Conservation (phyloP, 1,284 basidiomycete species). For the Cryptococcus depauperatus region DNA sequence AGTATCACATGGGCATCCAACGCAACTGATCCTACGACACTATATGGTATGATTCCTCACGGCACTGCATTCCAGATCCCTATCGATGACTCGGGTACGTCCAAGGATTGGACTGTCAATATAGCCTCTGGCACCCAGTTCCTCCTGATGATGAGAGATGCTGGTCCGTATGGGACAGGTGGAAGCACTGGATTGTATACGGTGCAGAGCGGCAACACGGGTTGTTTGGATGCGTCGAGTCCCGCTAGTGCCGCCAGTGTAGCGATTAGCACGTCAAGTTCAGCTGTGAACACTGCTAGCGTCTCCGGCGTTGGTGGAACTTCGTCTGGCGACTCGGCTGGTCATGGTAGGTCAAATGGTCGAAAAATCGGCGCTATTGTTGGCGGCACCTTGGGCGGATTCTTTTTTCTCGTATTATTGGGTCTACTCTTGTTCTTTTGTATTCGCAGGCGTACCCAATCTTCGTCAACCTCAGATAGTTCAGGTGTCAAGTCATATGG, state of each 20-base stretch:
- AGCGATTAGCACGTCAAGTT: neutral
- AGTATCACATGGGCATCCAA: slow-evolving; percentile 29
- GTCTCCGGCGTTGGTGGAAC: slow-evolving; percentile 21
- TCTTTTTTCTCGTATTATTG: slow-evolving; percentile 31
- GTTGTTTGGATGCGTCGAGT: slow-evolving; percentile 23
- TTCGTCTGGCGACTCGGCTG: slow-evolving; percentile 13
- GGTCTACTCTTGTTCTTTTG: slow-evolving; percentile 29
- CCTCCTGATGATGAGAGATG: slow-evolving; percentile 36
- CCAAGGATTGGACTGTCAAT: slow-evolving; percentile 31
- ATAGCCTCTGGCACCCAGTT: slow-evolving; percentile 29
- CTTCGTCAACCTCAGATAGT: slow-evolving; percentile 7
- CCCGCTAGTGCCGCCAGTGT: slow-evolving; percentile 17
- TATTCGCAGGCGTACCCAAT: slow-evolving; percentile 17
- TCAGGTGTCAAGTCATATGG: slow-evolving; percentile 21
- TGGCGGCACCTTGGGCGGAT: slow-evolving; percentile 36
- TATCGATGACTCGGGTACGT: slow-evolving; percentile 17
- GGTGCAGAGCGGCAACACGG: slow-evolving; percentile 17
- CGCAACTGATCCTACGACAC: slow-evolving; percentile 23
- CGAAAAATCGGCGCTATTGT: slow-evolving; percentile 32
- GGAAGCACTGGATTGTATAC: slow-evolving; percentile 28
- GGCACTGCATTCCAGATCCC: slow-evolving; percentile 34
- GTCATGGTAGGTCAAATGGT: neutral
- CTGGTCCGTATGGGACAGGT: slow-evolving; percentile 30
- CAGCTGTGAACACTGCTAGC: slow-evolving; percentile 1
- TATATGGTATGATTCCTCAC: slow-evolving; percentile 34